Evolutionary conservation across 1,139 yeast species (phyloP).

Genomic region (Debaryomyces fabryi): DNA sequence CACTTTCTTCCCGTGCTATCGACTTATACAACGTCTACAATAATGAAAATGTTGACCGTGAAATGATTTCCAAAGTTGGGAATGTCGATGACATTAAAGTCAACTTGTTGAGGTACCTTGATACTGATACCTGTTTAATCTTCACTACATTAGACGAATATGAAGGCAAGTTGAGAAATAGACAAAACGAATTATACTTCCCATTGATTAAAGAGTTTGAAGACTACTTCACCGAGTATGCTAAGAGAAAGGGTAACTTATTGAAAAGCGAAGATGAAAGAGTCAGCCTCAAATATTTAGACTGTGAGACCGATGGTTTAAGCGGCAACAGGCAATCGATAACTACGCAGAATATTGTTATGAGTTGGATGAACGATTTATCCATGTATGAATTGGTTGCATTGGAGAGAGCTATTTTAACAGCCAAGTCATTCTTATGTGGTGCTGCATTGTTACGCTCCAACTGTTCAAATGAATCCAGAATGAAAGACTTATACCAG

Average conservation of each 20-base stretch:
- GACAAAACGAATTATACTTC: constrained; percentile 73
- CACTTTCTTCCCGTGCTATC: constrained; percentile 81
- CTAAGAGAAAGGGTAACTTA: constrained; percentile 29
- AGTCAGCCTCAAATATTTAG: constrained; percentile 58
- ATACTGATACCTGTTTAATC: constrained; percentile 89
- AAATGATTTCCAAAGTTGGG: constrained; percentile 61
- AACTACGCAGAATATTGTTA: constrained; percentile 63
- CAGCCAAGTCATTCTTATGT: constrained; percentile 83
- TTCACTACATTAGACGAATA: constrained; percentile 83
- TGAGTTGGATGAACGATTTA: constrained; percentile 63
- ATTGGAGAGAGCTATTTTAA: constrained; percentile 81
- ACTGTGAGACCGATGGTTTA: constrained; percentile 78
- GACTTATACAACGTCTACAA: constrained; percentile 53
- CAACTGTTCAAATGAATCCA: constrained; percentile 29
- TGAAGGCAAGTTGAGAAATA: constrained; percentile 75
- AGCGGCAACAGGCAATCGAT: constrained; percentile 74
- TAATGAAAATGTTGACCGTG: constrained; percentile 35
- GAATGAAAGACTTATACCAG: constrained; percentile 34
- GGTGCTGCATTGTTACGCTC: constrained; percentile 56
- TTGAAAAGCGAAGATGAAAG: constrained; percentile 26
- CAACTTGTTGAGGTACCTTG: constrained; percentile 75
- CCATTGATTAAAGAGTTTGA: constrained; percentile 76
- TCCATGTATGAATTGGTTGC: constrained; percentile 81
- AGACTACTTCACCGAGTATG: constrained; percentile 53
- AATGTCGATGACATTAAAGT: constrained; percentile 55